phyloP scores from a whole-genome alignment of 1,284 basidiomycete genomes.

The Fomitopsis betulina region DNA sequence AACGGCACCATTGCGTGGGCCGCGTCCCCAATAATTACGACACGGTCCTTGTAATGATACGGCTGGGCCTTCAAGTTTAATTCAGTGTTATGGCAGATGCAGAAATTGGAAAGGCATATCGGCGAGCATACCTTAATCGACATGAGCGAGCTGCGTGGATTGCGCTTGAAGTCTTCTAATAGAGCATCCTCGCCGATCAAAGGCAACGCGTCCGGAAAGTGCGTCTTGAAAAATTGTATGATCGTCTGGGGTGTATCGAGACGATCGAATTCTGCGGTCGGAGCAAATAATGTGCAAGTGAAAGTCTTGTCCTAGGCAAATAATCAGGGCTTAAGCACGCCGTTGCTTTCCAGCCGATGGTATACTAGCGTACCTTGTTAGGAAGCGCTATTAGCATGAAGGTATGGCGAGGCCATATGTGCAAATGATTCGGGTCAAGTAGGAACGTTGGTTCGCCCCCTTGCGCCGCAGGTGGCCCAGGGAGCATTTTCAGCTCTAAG shows the following conservation, averaged over 20 bases:
- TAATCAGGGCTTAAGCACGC: constrained; percentile 18
- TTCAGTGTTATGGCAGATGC: constrained; percentile 2
- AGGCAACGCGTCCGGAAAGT: constrained; percentile 86
- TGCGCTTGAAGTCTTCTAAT: constrained; percentile 72
- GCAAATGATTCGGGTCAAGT: constrained; percentile 92
- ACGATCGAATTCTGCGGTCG: constrained; percentile 72
- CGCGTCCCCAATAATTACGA: constrained; percentile 88
- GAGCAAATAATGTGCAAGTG: constrained; percentile 92
- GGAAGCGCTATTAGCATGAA: constrained; percentile 99
- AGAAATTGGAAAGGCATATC: constrained; percentile 3
- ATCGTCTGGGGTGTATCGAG: constrained; percentile 59
- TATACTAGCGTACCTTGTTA: constrained; percentile 67
- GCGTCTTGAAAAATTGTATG: constrained; percentile 71
- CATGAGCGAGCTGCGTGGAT: constrained; percentile 87
- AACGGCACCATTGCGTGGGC: constrained; percentile 98
- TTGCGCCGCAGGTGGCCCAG: constrained; percentile 50
- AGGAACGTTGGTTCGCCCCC: constrained; percentile 66
- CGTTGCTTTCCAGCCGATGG: constrained; percentile 17
- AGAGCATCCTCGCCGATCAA: constrained; percentile 81
- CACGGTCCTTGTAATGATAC: constrained; percentile 88
- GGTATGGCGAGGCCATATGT: constrained; percentile 98
- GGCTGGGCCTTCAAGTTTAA: constrained; percentile 60
- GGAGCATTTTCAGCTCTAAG: constrained; percentile 92
- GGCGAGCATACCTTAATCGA: constrained; percentile 74
- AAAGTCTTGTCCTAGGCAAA: constrained; percentile 70